phyloP scores from a whole-genome alignment of 441 rosid genomes.

The Rhodomyrtus psidioides region DNA sequence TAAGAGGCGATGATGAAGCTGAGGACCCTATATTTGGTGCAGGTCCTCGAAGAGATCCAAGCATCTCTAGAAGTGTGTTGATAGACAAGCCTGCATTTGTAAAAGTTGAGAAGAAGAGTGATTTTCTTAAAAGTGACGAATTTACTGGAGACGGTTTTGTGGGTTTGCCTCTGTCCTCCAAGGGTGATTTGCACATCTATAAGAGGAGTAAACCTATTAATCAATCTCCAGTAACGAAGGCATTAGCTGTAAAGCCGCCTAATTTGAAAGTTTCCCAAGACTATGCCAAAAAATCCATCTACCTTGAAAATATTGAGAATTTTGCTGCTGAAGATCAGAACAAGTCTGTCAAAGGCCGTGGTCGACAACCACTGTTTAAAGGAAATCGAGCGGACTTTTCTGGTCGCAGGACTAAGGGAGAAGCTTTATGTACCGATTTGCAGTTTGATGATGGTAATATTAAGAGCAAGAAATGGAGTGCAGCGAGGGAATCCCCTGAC shows the following conservation, averaged over 20 bases:
- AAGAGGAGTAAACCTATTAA: conserved; percentile 30
- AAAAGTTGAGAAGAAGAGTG: conserved; percentile 54
- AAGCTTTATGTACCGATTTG: conserved; percentile 38
- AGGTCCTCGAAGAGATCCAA: conserved; percentile 40
- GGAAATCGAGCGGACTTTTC: conserved; percentile 45
- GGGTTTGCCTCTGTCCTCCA: conserved; percentile 54
- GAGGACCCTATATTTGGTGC: conserved; percentile 58
- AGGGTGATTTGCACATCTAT: conserved; percentile 34
- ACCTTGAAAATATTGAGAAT: conserved; percentile 33
- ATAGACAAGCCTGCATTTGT: conserved; percentile 36
- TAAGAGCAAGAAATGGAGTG: conserved; percentile 64
- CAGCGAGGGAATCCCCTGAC: conserved; percentile 51
- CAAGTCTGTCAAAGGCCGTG: conserved; percentile 43
- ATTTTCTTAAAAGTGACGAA: conserved; percentile 35
- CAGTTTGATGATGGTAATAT: conserved; percentile 47
- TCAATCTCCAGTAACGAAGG: conserved; percentile 25
- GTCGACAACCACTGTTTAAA: conserved; percentile 22
- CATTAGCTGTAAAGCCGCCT: conserved; percentile 21
- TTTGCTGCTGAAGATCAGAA: conserved; percentile 40
- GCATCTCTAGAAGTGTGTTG: conserved; percentile 16
- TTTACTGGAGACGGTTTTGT: conserved; percentile 30
- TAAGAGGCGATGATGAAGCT: conserved; percentile 35
- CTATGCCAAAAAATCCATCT: conserved; percentile 30
- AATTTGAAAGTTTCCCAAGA: conserved; percentile 24
- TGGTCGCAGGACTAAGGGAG: conserved; percentile 38